Evolutionary conservation across 805 yeast genomes (phyloP).

Genomic region (Clavispora carvajalis): DNA sequence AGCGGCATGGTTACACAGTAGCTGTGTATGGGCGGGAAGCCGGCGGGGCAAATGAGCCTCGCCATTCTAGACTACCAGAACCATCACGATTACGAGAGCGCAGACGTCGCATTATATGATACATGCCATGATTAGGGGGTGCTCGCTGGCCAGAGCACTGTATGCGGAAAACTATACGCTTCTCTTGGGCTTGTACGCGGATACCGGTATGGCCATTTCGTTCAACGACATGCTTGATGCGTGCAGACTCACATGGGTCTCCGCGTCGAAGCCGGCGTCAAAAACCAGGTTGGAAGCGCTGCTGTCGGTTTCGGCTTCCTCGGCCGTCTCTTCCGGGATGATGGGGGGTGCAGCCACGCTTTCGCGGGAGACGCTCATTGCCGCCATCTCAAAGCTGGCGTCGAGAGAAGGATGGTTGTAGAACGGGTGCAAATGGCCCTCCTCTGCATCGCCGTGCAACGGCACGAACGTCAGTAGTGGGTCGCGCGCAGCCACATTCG

Average conservation of each 20-base stretch:
- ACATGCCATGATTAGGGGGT: neutral
- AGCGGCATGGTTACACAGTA: too few species aligned
- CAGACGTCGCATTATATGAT: neutral
- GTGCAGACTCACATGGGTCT: slow-evolving; percentile 23
- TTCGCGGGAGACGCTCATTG: slow-evolving; percentile 25
- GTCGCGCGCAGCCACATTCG: slow-evolving; percentile 24
- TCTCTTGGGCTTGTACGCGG: neutral
- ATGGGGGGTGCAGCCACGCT: slow-evolving; percentile 5
- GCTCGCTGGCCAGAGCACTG: slow-evolving; percentile 1
- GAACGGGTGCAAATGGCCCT: slow-evolving; percentile 3
- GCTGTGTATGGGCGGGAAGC: too few species aligned
- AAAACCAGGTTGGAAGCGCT: slow-evolving; percentile 38
- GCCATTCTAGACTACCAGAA: too few species aligned
- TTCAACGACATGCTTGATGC: slow-evolving; percentile 34
- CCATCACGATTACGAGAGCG: neutral
- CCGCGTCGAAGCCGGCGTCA: slow-evolving; percentile 20
- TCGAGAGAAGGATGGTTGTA: slow-evolving; percentile 4
- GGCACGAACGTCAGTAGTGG: slow-evolving; percentile 24
- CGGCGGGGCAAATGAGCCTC: too few species aligned
- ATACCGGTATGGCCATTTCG: slow-evolving; percentile 13
- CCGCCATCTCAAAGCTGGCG: slow-evolving; percentile 20
- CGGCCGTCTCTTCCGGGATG: slow-evolving; percentile 5
- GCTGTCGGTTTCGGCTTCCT: slow-evolving; percentile 27
- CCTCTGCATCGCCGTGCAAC: slow-evolving; percentile 8
- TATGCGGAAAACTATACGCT: neutral